phyloP scores from a whole-genome alignment of 78 protist genomes.

The Dictyostelium brefeldianum region DNA sequence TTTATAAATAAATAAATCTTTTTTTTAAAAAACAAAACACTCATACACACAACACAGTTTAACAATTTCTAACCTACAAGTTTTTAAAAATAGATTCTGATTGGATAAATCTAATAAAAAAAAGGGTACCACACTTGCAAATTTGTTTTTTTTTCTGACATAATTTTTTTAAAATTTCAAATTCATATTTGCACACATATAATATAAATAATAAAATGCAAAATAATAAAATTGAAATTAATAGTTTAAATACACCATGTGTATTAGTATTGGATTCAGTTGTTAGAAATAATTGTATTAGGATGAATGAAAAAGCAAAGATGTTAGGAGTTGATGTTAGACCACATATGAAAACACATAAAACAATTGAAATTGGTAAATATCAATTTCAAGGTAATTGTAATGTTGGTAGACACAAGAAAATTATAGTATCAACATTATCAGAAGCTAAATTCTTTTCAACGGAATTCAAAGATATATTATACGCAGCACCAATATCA shows the following conservation, averaged over 20 bases:
- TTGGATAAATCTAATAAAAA: no score
- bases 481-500: slow-evolving; percentile 61
- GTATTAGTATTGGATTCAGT: slow-evolving; percentile 42
- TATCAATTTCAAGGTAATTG: slow-evolving; percentile 25
- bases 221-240: not conserved
- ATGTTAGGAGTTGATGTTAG: slow-evolving; percentile 50
- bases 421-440: slow-evolving; percentile 61
- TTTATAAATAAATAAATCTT: no score
- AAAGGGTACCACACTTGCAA: no score
- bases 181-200: not conserved
- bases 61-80: no score
- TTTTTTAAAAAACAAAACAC: no score
- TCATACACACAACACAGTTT: no score
- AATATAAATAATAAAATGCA: not conserved
- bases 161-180: not conserved
- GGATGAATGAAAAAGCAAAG: slow-evolving; percentile 58
- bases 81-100: no score
- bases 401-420: not conserved
- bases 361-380: slow-evolving; percentile 77
- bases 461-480: slow-evolving; percentile 37
- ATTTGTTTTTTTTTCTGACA: no score
- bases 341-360: slow-evolving; percentile 81
- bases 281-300: slow-evolving; percentile 51
- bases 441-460: slow-evolving; percentile 66
- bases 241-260: slow-evolving; percentile 52